Evolutionary conservation across 805 yeast species (phyloP).

Genomic region (Sugiyamaella valdiviana): DNA sequence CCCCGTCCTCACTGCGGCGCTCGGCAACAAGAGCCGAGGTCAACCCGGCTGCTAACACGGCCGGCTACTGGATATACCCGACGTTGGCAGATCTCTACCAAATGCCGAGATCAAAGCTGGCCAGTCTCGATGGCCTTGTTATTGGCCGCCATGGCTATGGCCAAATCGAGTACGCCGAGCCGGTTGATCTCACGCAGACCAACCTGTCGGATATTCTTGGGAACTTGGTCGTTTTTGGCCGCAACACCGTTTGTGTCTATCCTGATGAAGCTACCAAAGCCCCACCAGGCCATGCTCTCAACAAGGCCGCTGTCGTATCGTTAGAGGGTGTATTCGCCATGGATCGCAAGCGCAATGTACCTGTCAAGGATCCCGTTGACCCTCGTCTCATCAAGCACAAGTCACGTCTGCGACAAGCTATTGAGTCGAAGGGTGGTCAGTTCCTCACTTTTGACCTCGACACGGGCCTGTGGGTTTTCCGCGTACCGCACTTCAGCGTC

Average conservation of each 20-base stretch:
- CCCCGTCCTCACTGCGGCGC: not conserved
- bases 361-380: conserved; percentile 64
- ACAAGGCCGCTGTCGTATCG: conserved; percentile 64
- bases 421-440: conserved; percentile 60
- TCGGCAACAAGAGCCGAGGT: conserved; percentile 1
- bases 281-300: conserved; percentile 66
- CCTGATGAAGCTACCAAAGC: conserved; percentile 58
- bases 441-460: conserved; percentile 75
- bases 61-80: conserved; percentile 78
- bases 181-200: conserved; percentile 70
- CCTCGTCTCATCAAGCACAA: conserved; percentile 44
- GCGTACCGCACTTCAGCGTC: conserved; percentile 84
- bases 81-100: conserved; percentile 53
- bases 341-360: conserved; percentile 48
- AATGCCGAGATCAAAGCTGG: conserved; percentile 51
- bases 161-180: conserved; percentile 55
- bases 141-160: conserved; percentile 76
- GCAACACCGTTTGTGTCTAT: conserved; percentile 57
- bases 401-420: conserved; percentile 41
- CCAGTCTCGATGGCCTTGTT: conserved; percentile 52
- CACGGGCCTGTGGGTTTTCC: conserved; percentile 69
- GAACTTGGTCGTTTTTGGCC: conserved; percentile 54
- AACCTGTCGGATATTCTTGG: conserved; percentile 57
- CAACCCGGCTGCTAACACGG: conserved; percentile 25
- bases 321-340: conserved; percentile 72